Evolutionary conservation across 768 basidiomycete genomes (phyloP).

Genomic region (Termitomyces sp.): DNA sequence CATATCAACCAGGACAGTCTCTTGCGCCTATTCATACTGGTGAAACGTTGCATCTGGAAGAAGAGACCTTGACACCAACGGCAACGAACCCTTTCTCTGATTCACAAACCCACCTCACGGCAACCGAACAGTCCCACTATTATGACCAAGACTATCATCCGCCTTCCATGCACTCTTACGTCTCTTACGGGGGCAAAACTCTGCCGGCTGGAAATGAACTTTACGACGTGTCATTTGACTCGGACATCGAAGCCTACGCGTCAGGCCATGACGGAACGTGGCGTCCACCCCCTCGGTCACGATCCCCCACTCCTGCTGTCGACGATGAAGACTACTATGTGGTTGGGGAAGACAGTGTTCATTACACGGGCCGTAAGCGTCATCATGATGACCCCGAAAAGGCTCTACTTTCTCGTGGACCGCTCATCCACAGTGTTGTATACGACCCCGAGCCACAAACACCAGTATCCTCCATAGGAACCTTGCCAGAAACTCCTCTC

Average conservation of each 20-base stretch:
- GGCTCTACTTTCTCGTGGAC: constrained; percentile 20
- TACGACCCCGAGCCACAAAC: constrained; percentile 40
- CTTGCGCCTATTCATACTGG: constrained; percentile 61
- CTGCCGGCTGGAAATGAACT: constrained; percentile 28
- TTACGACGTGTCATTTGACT: constrained; percentile 51
- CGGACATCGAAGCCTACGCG: constrained; percentile 66
- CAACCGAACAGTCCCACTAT: constrained; percentile 23
- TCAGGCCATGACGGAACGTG: constrained; percentile 51
- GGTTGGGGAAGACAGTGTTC: constrained; percentile 48
- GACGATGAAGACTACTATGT: constrained; percentile 71
- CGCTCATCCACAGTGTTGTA: constrained; percentile 25
- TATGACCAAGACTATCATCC: constrained; percentile 32
- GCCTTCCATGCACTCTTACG: constrained; percentile 27
- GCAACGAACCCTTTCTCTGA: constrained; percentile 20
- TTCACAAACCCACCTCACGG: constrained; percentile 7
- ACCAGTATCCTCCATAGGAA: constrained; percentile 31
- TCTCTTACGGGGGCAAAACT: constrained; percentile 23
- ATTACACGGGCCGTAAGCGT: constrained; percentile 42
- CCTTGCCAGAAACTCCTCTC: constrained; percentile 46
- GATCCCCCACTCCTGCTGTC: constrained; percentile 70
- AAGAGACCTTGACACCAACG: constrained; percentile 19
- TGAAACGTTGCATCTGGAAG: constrained; percentile 53
- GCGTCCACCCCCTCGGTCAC: constrained; percentile 49
- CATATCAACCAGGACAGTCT: constrained; percentile 58
- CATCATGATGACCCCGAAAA: constrained; percentile 36